Conservation (phyloP, 1,139 yeast genomes). For the Candida glucosophila region DNA sequence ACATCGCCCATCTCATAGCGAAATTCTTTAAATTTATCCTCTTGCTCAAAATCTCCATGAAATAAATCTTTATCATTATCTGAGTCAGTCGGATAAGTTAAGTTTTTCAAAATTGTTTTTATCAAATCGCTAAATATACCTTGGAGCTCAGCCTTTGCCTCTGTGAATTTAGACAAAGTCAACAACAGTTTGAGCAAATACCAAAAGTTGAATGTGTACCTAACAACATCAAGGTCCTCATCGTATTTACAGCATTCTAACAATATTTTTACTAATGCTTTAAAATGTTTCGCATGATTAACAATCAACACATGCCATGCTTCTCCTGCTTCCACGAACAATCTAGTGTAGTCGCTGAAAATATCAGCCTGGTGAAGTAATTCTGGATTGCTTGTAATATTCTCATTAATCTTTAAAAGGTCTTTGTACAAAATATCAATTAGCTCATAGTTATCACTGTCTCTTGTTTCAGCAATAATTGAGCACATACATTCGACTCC, state of each 20-base stretch:
- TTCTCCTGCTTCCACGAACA: constrained; percentile 91
- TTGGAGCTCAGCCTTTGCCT: constrained; percentile 46
- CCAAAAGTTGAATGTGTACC: constrained; percentile 92
- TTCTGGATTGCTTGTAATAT: constrained; percentile 25
- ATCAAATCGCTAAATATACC: constrained; percentile 61
- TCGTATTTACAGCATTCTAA: constrained; percentile 54
- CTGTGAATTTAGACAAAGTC: constrained; percentile 52
- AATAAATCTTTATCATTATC: constrained; percentile 35
- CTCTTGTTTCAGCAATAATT: constrained; percentile 73
- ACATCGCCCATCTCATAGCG: constrained; percentile 97
- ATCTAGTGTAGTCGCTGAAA: constrained; percentile 62
- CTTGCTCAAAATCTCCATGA: constrained; percentile 65
- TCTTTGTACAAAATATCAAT: constrained; percentile 64
- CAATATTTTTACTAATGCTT: constrained; percentile 67
- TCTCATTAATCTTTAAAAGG: constrained; percentile 51
- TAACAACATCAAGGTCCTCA: constrained; percentile 80
- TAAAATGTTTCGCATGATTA: constrained; percentile 60
- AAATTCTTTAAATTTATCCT: constrained; percentile 88
- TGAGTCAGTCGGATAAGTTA: constrained; percentile 61
- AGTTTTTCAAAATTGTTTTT: constrained; percentile 58
- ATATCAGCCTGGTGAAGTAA: constrained; percentile 57
- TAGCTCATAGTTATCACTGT: constrained; percentile 51
- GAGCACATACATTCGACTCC: constrained; percentile 80
- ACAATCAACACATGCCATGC: constrained; percentile 90
- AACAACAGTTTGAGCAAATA: constrained; percentile 70